Evolutionary conservation across 2,329 filamentous ascomycete species (phyloP).

Genomic region (Aspergillus pseudotamarii): DNA sequence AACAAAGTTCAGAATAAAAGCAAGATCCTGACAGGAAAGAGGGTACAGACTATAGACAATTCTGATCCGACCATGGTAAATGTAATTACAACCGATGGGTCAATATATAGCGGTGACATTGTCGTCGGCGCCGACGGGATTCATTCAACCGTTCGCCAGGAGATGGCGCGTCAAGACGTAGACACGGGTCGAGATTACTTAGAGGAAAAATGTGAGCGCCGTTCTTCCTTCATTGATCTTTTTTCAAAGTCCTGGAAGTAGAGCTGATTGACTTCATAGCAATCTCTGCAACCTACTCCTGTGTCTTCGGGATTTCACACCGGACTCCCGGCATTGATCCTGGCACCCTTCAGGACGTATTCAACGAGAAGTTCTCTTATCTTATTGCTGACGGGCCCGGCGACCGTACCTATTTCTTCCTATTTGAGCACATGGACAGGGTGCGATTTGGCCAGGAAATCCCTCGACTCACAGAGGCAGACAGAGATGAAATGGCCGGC

Average conservation of each 20-base stretch:
- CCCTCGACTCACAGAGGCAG: not conserved
- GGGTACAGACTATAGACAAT: not conserved
- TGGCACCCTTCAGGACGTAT: not conserved
- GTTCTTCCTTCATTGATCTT: not conserved
- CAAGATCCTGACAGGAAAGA: not conserved
- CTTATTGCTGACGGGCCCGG: not conserved
- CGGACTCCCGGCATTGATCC: not conserved
- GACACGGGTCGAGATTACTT: not conserved
- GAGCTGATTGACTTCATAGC: not conserved
- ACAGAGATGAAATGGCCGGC: not conserved
- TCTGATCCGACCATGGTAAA: not conserved
- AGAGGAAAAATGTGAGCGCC: not conserved
- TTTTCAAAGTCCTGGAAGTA: not conserved
- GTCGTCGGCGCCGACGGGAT: conserved; percentile 5
- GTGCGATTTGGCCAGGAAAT: no score
- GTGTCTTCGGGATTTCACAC: not conserved
- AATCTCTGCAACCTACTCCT: not conserved
- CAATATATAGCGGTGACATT: not conserved
- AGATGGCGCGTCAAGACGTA: not conserved
- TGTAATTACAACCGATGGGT: not conserved
- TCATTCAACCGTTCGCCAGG: not conserved
- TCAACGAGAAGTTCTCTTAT: not conserved
- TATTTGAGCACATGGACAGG: not conserved
- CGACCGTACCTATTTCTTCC: not conserved
- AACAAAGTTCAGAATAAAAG: not conserved